Evolutionary conservation across 2,329 filamentous ascomycete genomes (phyloP).

Genomic region (Aspergillus brunneoviolaceus): DNA sequence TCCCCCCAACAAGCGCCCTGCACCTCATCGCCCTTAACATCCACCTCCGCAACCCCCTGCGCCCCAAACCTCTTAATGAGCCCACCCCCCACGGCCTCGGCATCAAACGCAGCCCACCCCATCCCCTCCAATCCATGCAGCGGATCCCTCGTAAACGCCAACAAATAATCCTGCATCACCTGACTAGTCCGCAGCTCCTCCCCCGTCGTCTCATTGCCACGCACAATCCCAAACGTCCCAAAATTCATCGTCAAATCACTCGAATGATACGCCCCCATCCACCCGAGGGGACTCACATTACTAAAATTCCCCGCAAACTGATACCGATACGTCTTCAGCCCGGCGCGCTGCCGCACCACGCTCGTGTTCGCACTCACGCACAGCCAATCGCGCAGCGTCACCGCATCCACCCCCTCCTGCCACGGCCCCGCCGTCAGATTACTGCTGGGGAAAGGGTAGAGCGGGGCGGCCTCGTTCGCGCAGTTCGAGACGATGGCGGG

Average conservation of each 20-base stretch:
- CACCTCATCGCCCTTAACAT: not conserved
- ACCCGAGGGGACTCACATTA: not conserved
- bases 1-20: constrained; percentile 2
- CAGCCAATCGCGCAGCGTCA: not conserved
- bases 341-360: not conserved
- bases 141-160: not conserved
- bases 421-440: not conserved
- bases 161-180: not conserved
- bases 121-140: not conserved
- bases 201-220: not conserved
- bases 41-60: not conserved
- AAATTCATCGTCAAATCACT: constrained; percentile 1
- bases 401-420: not conserved
- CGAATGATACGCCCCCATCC: constrained; percentile 1
- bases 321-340: not conserved
- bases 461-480: not conserved
- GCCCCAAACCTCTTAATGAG: not conserved
- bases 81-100: not conserved
- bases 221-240: not conserved
- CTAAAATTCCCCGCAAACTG: not conserved
- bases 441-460: not conserved
- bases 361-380: not conserved
- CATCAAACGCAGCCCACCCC: not conserved
- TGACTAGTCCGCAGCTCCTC: not conserved
- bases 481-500: constrained; percentile 1